These are phyloP conservation scores for Scutellaria baicalensis DNA, from an alignment of 257 asterid species.

Conservation along the genomic window DNA sequence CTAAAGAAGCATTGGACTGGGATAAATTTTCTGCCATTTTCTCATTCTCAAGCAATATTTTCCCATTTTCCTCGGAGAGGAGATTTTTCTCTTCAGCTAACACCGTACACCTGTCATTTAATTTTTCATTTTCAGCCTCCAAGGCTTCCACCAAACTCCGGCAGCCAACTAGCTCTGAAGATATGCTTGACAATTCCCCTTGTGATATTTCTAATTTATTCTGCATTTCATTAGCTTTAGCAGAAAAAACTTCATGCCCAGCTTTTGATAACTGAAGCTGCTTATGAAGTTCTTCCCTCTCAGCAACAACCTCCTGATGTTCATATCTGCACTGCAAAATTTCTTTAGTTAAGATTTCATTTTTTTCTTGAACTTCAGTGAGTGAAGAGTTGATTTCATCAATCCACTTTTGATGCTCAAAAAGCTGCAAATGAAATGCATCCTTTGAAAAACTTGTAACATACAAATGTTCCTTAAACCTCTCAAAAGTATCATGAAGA, in stretches of 20 bases:
- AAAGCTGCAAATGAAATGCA: constrained; percentile 49
- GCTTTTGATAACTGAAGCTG: constrained; percentile 52
- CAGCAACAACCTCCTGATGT: constrained; percentile 41
- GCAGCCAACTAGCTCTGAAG: constrained; percentile 58
- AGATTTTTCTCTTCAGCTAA: constrained; percentile 48
- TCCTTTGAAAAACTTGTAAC: constrained; percentile 62
- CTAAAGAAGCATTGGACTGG: constrained; percentile 41
- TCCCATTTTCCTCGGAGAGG: constrained; percentile 44
- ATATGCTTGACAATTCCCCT: constrained; percentile 52
- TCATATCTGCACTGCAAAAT: constrained; percentile 46
- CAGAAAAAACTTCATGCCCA: constrained; percentile 48
- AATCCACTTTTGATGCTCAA: constrained; percentile 49
- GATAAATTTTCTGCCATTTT: constrained; percentile 46
- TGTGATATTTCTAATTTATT: constrained; percentile 48
- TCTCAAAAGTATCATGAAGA: constrained; percentile 41
- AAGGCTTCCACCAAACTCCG: constrained; percentile 42
- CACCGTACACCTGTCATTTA: constrained; percentile 33
- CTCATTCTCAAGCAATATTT: constrained; percentile 42
- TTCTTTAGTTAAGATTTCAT: constrained; percentile 48
- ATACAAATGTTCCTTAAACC: constrained; percentile 73
- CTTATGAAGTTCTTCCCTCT: constrained; percentile 46
- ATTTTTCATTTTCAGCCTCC: constrained; percentile 53
- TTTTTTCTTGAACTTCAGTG: constrained; percentile 43
- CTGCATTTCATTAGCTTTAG: constrained; percentile 55
- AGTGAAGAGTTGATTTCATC: constrained; percentile 47